Base-by-base conservation (phyloP, 2,329 filamentous ascomycete genomes). In the Diplodia scrobiculata region DNA sequence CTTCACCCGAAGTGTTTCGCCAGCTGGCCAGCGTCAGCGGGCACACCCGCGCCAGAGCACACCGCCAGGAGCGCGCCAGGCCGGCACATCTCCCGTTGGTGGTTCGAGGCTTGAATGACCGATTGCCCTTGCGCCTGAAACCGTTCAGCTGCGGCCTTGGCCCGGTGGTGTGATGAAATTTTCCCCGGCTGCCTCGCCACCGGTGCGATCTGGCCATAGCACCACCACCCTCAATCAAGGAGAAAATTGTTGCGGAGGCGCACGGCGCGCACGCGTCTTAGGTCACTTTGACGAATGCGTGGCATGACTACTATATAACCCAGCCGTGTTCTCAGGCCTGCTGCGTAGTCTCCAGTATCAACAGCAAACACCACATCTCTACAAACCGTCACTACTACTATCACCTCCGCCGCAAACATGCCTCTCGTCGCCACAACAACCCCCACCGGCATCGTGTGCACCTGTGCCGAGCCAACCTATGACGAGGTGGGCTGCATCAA, bases 401-500 rank as follows among this genome's bases (percentile, higher is more conserved):
- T 32, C 29, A 5, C 29, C 29, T 32, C 29, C 29, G 29, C 29
- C 29, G 29, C 29, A 45, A 19, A 34, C 27, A 58, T 47, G 51
- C 63, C 41, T 58, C 53, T 51, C 41, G 34, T 50, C 38, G 29
- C 45, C 11, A 59, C 41, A 19, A 29, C 38, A 29, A 14, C 19
- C 29, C 52, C 52, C 21, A 66, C 27, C 11, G 65, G 65, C 65
- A 55, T 66, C 48, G 38, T 66, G 25, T 66, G 58, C 65, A 62
- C 54, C 36, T 66, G 65, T 38, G 48, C 29, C 54, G 58, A 66
- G 54, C 32, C 65, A 13, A 53, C 65, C 48, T 66, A 66, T 55
- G 65, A 66, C 21, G 65, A 66, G 50, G 41, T 66, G 27, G 65
- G 65, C 38, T 66, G 65, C 58, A 48, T 62, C 47, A 47, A 53